Base-by-base conservation (phyloP, 176 grass and related monocot species). In the Microstegium vimineum region DNA sequence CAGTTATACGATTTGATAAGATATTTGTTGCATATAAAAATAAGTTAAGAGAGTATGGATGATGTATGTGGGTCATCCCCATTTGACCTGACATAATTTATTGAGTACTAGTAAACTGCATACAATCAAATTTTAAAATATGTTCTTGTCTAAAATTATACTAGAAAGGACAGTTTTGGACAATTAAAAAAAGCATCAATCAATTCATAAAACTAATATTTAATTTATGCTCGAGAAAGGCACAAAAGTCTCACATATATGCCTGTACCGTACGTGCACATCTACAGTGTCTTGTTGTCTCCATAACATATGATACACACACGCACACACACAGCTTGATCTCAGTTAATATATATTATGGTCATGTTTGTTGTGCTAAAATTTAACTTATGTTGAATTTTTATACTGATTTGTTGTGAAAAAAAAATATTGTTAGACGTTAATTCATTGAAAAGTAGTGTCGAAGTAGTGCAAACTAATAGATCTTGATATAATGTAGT, bases 81-180 rank as follows among this genome's bases (percentile, higher is more conserved):
- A 62, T 91, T 91, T 91, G 89, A 91, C 89, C 75, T 76, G 45
- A 60, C 46, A 84, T 87, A 86, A n/a, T 75, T 77, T 84, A 84
- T 77, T 84, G n/a, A n/a, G n/a, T n/a, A 40, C 16, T 26, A 72
- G 54, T 84, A 84, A 87, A 81, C 85, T 76, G 81, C 57, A 72
- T 84, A 75, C 36, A 77, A 84, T 64, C 35, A 91, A 69, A 57
- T 66, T 81, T 66, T 84, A 47, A 82, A 54, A 22, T 57, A 77
- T 78, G 26, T 7, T 42, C 36, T 66, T 73, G 28, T 86, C 59
- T 83, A 90, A 86, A 81, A 78, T 45, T 78, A 82, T 86, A 69
- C 46, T 30, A 15, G 66, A 86, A 86, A 83, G 68, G 68, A 86
- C 84, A 79, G 5, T 5, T 5, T 5, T 5, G 47, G 34, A 8